Percentiles rank a stretch among this genome's conserved stretches.
These are phyloP conservation scores for Trifolium dubium DNA, from an alignment of 306 rosid species.

Conservation along the genomic window DNA sequence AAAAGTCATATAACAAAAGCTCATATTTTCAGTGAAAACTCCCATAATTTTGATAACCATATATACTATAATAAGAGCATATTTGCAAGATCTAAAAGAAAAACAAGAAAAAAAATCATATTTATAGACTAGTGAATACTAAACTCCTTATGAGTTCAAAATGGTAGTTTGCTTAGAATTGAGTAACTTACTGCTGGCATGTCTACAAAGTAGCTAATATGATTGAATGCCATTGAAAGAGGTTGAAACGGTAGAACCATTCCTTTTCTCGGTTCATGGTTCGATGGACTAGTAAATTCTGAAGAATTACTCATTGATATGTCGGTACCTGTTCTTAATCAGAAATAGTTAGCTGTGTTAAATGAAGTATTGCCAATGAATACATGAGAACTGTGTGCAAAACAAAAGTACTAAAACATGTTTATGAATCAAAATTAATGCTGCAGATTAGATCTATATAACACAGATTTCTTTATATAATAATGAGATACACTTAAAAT, in stretches of 20 bases:
- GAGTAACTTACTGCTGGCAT: constrained; percentile 71
- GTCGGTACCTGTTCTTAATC: constrained; percentile 21
- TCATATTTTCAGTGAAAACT: constrained; percentile 6
- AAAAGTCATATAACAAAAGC: neutral
- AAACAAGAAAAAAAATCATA: neutral
- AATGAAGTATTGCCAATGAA: neutral
- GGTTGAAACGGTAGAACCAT: constrained; percentile 77
- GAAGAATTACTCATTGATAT: constrained; percentile 36
- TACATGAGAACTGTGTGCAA: constrained; percentile 1
- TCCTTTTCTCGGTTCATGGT: constrained; percentile 44
- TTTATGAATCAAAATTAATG: neutral
- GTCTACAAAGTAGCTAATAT: constrained; percentile 72
- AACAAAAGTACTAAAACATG: neutral
- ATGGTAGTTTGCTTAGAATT: neutral
- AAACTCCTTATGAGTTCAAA: constrained; percentile 5
- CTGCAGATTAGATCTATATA: neutral
- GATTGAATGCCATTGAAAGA: constrained; percentile 71
- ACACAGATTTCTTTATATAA: constrained; percentile 1
- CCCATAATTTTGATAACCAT: neutral
- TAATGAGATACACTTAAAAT: constrained; percentile 28
- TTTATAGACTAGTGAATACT: neutral
- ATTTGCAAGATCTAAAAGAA: constrained; percentile 10
- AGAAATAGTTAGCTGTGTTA: neutral
- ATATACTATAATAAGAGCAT: neutral
- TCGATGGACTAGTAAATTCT: constrained; percentile 3